phyloP scores from a whole-genome alignment of 2,329 filamentous ascomycete genomes.

The Diaporthe capsici region DNA sequence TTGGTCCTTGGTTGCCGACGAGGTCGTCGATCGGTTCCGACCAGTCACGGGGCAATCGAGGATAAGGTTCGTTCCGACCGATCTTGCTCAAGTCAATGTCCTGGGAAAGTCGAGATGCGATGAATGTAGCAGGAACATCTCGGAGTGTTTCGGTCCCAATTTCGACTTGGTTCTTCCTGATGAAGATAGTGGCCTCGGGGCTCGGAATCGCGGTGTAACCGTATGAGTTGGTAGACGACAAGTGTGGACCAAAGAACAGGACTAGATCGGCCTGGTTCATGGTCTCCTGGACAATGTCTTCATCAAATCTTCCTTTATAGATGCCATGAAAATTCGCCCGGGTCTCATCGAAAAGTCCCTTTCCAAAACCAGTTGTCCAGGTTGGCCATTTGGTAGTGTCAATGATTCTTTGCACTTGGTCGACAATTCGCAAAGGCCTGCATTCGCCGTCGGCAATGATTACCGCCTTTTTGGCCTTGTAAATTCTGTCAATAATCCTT shows the following conservation, averaged over 20 bases:
- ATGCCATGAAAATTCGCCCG: not conserved
- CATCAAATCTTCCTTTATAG: not conserved
- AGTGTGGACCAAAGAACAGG: not conserved
- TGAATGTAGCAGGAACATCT: not conserved
- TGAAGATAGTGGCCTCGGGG: not conserved
- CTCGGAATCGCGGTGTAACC: not conserved
- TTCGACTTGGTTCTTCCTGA: not conserved
- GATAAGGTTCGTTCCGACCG: not conserved
- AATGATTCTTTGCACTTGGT: not conserved
- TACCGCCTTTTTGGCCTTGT: not conserved
- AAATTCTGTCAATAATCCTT: not conserved
- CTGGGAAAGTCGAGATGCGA: not conserved
- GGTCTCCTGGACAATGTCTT: not conserved
- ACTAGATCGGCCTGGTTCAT: not conserved
- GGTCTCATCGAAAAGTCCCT: not conserved
- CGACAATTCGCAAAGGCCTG: not conserved
- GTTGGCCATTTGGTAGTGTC: not conserved
- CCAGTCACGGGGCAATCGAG: not conserved
- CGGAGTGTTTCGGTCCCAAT: not conserved
- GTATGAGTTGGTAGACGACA: not conserved
- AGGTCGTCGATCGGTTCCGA: not conserved
- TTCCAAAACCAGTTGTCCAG: slow-evolving; percentile 1
- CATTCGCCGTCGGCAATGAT: slow-evolving; percentile 6
- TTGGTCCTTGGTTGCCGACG: not conserved
- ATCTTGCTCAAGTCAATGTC: not conserved